Base-by-base conservation (phyloP, 2,329 filamentous ascomycete species). In the Ascochyta viciae-villosae region DNA sequence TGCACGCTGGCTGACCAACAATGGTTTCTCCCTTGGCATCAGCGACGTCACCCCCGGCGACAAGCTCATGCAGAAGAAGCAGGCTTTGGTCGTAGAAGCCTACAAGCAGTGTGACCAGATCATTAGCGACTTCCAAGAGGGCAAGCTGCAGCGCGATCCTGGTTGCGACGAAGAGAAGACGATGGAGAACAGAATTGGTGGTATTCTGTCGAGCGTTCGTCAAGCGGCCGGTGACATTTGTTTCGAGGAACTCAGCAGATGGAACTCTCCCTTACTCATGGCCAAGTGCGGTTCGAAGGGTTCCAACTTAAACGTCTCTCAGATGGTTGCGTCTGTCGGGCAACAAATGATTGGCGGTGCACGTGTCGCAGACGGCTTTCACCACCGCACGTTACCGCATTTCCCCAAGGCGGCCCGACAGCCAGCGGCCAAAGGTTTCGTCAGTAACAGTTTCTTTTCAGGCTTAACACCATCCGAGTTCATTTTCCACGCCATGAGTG, bases 271-370 rank as follows among this genome's bases (percentile, higher is more conserved):
- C 6, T 82, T 98, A 61, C 89, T 96, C 79, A 99, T 99, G 95
- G 95, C 95, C 58, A 95, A 91, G 60, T 98, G 92, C 12, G 95
- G 95, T 44, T 98, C 94, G 50, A 99, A 99, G 77, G 95, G 95
- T 74, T 96, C 92, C 5, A 90, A 91, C 67, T 96, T 99, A 81
- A 99, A 99, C 82, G 95, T 99, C 31, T 95, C 95, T 8, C 95
- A 99, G 80, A 99, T 99, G 95, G 90, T 98, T 73, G 94, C 95
- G 53, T 88, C 93, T 56, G 95, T 99, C 72, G 95, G 95, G 46
- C 95, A 99, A 78, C 95, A 99, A 68, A 97, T 98, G 85, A 98
- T 99, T 69, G 90, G 90, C 57, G 92, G 92, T 44, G 87, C 90
- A 70, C 93, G 95, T 85, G 93, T 99, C 29, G 86, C 91, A 40